A percentile compares a stretch with the other conserved stretches of the same genome.
Conservation (phyloP, 2,329 filamentous ascomycete genomes). For the Endothia cerciana region DNA sequence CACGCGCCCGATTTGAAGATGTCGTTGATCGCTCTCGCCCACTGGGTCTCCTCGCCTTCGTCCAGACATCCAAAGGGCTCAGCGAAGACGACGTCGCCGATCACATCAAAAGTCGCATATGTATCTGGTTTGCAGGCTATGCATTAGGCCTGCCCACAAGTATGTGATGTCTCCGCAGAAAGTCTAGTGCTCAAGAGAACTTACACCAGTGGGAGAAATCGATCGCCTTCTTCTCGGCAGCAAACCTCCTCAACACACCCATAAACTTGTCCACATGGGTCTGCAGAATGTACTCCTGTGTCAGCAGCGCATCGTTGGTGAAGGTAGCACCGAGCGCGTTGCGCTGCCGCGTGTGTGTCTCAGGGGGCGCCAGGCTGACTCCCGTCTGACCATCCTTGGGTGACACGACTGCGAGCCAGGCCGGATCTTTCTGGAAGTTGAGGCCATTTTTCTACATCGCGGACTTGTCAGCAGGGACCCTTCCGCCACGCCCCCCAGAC, state of each 20-base stretch:
- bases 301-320: constrained; percentile 34
- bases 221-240: constrained; percentile 22
- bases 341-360: constrained; percentile 35
- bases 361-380: constrained; percentile 27
- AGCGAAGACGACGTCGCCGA: constrained; percentile 57
- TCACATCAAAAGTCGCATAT: constrained; percentile 54
- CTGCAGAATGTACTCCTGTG: constrained; percentile 34
- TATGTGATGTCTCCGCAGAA: not conserved
- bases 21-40: constrained; percentile 50
- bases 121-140: constrained; percentile 29
- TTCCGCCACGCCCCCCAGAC: rapidly evolving
- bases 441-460: constrained; percentile 27
- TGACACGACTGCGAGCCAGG: constrained; percentile 32
- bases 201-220: constrained; percentile 37
- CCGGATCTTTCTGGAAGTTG: constrained; percentile 37
- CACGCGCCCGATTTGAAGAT: constrained; percentile 33
- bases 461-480: not conserved
- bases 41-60: constrained; percentile 51
- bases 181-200: constrained; percentile 10
- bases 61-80: constrained; percentile 53
- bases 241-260: constrained; percentile 21
- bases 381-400: constrained; percentile 19
- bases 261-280: constrained; percentile 34
- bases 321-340: constrained; percentile 35
- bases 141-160: not conserved